Base-by-base conservation (phyloP, 768 basidiomycete genomes). In the Lentinula raphanica region DNA sequence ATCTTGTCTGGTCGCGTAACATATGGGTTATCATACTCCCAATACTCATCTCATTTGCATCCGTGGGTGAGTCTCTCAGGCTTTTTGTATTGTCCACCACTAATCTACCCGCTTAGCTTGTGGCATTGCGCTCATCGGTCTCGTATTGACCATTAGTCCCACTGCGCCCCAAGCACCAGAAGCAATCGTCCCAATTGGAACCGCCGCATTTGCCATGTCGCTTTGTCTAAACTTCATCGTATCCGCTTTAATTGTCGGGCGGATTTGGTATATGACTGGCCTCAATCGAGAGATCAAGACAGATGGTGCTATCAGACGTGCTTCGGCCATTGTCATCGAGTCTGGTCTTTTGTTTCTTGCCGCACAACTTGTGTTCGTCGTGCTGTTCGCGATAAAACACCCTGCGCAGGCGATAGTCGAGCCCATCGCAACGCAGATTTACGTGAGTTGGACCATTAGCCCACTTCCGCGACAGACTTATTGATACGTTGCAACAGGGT, bases 181-280 rank as follows among this genome's bases (percentile, higher is more conserved):
- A 4, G 60, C 60, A 3, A 46, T 75, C 17, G 68, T 70, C n/a
- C 71, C 76, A 2, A 62, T 77, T 5, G 70, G 69, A 25, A 68
- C 70, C 15, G 74, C 76, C 0, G 67, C 59, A 13, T 78, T 74
- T 38, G 19, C 59, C 25, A 70, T 79, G 35, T 74, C 78, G 3
- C 69, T 79, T 35, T 69, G 68, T 53, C 72, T 75, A 5, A 80
- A 79, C 57, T 51, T 74, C 62, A 55, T 79, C 25, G 69, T 78
- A 32, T 79, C 77, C 5, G 46, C 54, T 12, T 71, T 80, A 65
- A 79, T 79, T 46, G 70, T 71, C 19, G 66, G 54, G 36, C 75
- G 73, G 31, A 73, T 80, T 28, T 77, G 72, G 73, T 56, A 61
- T 38, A 59, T 62, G 46, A 58, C n/a, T 49, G 60, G 23, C 50